These are phyloP conservation scores for Tetramitus jugosus DNA, from an alignment of 208 protist species.

Conservation along the genomic window DNA sequence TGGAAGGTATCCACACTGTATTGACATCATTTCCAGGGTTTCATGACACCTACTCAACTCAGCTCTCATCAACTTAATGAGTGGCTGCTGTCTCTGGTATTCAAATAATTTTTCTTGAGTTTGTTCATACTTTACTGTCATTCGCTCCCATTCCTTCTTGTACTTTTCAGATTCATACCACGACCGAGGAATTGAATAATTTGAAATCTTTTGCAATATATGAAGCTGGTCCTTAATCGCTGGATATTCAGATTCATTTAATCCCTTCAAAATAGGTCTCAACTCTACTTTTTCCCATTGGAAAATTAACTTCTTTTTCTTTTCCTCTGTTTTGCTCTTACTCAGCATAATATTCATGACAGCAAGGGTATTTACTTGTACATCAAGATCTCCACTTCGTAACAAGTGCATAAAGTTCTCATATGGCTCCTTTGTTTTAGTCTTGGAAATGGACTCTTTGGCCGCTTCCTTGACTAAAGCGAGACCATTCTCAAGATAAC, in stretches of 20 bases:
- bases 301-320: constrained; percentile 15
- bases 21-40: neutral
- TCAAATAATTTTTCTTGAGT: constrained; percentile 17
- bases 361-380: constrained; percentile 6
- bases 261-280: neutral
- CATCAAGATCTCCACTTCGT: neutral
- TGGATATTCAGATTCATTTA: neutral
- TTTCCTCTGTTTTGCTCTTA: neutral
- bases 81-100: neutral
- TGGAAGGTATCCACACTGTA: neutral
- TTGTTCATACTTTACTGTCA: neutral
- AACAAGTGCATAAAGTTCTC: constrained; percentile 8
- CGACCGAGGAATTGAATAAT: neutral
- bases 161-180: constrained; percentile 9
- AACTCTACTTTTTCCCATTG: neutral
- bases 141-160: neutral
- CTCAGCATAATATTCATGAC: neutral
- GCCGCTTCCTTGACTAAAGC: constrained; percentile 5
- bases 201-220: constrained; percentile 13
- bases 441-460: neutral
- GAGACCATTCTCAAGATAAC: constrained; percentile 5
- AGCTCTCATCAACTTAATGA: neutral
- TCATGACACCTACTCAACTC: neutral
- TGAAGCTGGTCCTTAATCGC: neutral
- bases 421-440: neutral